phyloP scores from a whole-genome alignment of 371 early-diverging fungal genomes.

The Mucor racemosus region DNA sequence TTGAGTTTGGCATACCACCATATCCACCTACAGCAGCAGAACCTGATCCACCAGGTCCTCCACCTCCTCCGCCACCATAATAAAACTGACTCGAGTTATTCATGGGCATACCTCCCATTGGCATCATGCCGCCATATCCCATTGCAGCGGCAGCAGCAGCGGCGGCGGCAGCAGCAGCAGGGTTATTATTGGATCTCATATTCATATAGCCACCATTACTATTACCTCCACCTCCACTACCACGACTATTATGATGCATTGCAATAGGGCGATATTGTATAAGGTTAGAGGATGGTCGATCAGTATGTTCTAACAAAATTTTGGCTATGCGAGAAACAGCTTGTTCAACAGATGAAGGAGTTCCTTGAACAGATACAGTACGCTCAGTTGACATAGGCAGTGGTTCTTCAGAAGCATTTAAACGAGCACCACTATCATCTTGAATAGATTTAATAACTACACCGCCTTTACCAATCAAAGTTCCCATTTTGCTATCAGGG shows the following conservation, averaged over 20 bases:
- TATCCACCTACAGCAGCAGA: constrained; percentile 27
- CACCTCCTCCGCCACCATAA: constrained; percentile 20
- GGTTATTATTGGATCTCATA: constrained; percentile 17
- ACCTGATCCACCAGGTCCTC: constrained; percentile 21
- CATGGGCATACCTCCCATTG: constrained; percentile 49
- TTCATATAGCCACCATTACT: constrained; percentile 2
- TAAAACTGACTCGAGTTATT: constrained; percentile 37
- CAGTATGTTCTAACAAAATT: constrained; percentile 64
- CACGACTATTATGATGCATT: constrained; percentile 17
- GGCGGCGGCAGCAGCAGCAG: constrained; percentile 22
- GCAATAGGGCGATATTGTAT: constrained; percentile 68
- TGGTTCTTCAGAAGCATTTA: constrained; percentile 81
- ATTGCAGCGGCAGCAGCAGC: constrained; percentile 37
- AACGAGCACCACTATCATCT: constrained; percentile 81
- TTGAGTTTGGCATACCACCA: constrained; percentile 27
- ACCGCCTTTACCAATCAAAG: constrained; percentile 92
- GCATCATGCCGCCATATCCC: constrained; percentile 44
- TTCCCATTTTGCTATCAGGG: constrained; percentile 81
- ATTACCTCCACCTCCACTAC: background rate
- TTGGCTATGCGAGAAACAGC: constrained; percentile 79
- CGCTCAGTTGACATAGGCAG: constrained; percentile 81
- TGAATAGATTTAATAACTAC: constrained; percentile 88
- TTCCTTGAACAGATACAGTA: constrained; percentile 84
- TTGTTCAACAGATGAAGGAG: constrained; percentile 77
- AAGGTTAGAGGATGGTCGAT: constrained; percentile 47